Conservation (phyloP, 2,329 filamentous ascomycete genomes). For the Cryphonectria nitschkei region DNA sequence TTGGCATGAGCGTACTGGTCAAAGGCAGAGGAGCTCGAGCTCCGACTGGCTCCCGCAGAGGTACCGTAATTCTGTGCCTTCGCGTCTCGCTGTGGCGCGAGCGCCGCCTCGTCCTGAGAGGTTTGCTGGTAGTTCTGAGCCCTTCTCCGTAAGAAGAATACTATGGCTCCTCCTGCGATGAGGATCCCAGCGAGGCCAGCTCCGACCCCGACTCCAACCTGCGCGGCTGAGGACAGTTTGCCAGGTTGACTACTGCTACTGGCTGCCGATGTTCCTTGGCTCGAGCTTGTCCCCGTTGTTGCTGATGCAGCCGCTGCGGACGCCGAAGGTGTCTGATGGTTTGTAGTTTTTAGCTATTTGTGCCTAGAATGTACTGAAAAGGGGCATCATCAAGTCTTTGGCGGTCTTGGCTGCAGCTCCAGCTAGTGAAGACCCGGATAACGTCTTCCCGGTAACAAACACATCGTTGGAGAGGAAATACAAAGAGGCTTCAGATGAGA, state of each 20-base stretch:
- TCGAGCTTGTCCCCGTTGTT: background rate
- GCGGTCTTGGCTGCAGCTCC: background rate
- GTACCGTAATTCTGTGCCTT: background rate
- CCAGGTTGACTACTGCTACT: background rate
- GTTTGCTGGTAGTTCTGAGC: background rate
- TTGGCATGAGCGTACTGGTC: background rate
- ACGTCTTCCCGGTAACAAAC: background rate
- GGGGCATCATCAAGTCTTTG: background rate
- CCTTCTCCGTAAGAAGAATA: background rate
- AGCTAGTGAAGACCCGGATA: background rate
- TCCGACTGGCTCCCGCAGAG: background rate
- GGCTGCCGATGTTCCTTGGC: no score
- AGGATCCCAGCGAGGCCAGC: conserved; percentile 3
- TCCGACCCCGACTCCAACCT: background rate
- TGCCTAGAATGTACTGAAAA: background rate
- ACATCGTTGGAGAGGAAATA: background rate
- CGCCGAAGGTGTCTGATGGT: background rate
- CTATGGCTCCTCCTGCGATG: background rate
- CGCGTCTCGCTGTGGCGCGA: background rate
- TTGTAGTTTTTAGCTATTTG: background rate
- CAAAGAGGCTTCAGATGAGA: background rate
- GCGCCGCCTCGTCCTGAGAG: background rate
- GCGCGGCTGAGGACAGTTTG: background rate
- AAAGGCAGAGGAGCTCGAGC: background rate
- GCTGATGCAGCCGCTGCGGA: background rate